Evolutionary conservation across 1,284 basidiomycete species (phyloP).

Genomic region (Austropuccinia psidii): DNA sequence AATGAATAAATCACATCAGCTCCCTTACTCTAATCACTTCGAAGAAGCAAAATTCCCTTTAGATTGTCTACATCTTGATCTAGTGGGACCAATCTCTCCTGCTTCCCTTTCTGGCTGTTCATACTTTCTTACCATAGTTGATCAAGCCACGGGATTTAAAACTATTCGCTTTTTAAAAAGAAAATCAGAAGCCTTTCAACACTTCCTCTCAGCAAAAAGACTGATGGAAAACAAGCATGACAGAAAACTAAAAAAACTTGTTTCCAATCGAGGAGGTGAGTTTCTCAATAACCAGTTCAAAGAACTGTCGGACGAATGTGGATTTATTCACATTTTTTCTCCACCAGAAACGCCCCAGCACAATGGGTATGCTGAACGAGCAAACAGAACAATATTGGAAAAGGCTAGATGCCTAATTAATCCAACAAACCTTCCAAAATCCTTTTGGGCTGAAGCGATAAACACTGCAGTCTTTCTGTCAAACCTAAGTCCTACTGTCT

Average conservation of each 20-base stretch:
- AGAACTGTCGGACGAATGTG: conserved; percentile 42
- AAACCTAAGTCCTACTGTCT: too few relatives aligned
- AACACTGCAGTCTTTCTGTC: conserved; percentile 46
- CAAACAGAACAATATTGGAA: conserved; percentile 44
- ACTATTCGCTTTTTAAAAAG: background rate
- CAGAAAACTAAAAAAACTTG: background rate
- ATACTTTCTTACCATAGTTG: background rate
- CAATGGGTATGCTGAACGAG: conserved; percentile 46
- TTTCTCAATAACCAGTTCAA: conserved; percentile 42
- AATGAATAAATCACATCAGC: background rate
- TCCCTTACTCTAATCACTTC: background rate
- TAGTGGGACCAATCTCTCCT: background rate
- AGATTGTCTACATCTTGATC: background rate
- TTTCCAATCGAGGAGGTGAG: conserved; percentile 46
- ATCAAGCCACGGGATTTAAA: background rate
- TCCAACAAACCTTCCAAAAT: conserved; percentile 42
- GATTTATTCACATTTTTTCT: conserved; percentile 46
- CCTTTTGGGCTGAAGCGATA: conserved; percentile 48
- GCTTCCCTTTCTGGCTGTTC: background rate
- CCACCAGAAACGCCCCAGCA: conserved; percentile 48
- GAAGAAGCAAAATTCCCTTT: background rate
- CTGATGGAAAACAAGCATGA: too few relatives aligned
- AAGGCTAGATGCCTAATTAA: conserved; percentile 43
- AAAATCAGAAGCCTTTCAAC: background rate
- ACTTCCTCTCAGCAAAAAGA: too few relatives aligned